phyloP scores from a whole-genome alignment of 352 stramenopile genomes.

The Phytophthora constricta region DNA sequence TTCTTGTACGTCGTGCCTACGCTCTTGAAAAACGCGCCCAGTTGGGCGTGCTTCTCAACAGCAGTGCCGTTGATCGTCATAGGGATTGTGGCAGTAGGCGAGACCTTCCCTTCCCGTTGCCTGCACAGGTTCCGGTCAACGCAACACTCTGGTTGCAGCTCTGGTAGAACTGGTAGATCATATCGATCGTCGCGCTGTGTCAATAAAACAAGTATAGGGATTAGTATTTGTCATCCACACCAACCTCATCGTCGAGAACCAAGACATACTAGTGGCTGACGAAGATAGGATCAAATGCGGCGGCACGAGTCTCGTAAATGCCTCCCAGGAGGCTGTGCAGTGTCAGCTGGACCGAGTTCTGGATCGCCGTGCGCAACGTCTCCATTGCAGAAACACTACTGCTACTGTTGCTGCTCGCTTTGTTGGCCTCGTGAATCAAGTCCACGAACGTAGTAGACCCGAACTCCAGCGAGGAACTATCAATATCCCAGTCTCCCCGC shows the following conservation, averaged over 20 bases:
- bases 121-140: slow-evolving; percentile 40
- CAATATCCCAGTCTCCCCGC: slow-evolving; percentile 69
- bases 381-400: slow-evolving; percentile 34
- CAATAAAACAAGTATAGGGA: slow-evolving; percentile 17
- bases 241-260: neutral
- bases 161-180: slow-evolving; percentile 72
- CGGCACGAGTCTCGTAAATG: slow-evolving; percentile 49
- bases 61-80: slow-evolving; percentile 40
- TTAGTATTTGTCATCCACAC: neutral
- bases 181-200: slow-evolving; percentile 52
- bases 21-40: slow-evolving; percentile 42
- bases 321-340: slow-evolving; percentile 52
- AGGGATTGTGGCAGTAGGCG: slow-evolving; percentile 37
- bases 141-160: slow-evolving; percentile 52
- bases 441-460: slow-evolving; percentile 67
- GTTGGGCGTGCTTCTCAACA: slow-evolving; percentile 37
- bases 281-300: slow-evolving; percentile 57
- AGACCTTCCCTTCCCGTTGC: slow-evolving; percentile 39
- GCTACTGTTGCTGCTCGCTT: slow-evolving; percentile 41
- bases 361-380: slow-evolving; percentile 38
- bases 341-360: slow-evolving; percentile 49
- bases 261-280: slow-evolving; percentile 52
- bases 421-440: slow-evolving; percentile 49
- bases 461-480: slow-evolving; percentile 69
- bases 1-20: slow-evolving; percentile 42